These are phyloP conservation scores for Aspergillus terreus DNA, from an alignment of 2,329 filamentous ascomycete species.

Conservation along the genomic window DNA sequence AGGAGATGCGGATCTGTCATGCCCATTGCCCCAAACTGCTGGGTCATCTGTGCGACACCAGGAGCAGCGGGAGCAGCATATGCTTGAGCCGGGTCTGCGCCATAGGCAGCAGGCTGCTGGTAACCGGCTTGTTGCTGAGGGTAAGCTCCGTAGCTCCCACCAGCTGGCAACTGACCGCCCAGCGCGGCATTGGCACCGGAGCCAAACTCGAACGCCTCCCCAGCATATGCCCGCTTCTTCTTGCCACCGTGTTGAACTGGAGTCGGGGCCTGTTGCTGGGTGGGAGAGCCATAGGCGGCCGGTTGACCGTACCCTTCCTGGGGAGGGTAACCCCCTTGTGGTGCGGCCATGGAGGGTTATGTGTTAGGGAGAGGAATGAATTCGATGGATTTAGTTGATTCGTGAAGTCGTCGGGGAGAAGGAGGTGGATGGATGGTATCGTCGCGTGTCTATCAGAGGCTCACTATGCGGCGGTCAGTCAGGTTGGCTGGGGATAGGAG, in stretches of 20 bases:
- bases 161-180: conserved; percentile 47
- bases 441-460: conserved; percentile 16
- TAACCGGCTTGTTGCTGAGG: conserved; percentile 47
- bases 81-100: conserved; percentile 47
- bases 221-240: conserved; percentile 94
- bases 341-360: conserved; percentile 44
- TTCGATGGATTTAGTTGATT: not conserved
- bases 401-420: conserved; percentile 2
- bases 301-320: conserved; percentile 48
- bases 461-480: conserved; percentile 23
- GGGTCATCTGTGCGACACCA: conserved; percentile 69
- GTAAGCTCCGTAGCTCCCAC: conserved; percentile 62
- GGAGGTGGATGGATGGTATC: conserved; percentile 4
- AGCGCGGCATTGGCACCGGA: conserved; percentile 75
- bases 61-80: conserved; percentile 57
- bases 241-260: conserved; percentile 36
- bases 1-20: conserved; percentile 57
- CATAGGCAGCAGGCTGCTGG: conserved; percentile 42
- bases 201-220: conserved; percentile 90
- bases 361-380: not conserved
- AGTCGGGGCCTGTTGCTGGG: conserved; percentile 27
- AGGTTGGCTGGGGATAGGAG: conserved; percentile 6
- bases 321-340: conserved; percentile 50
- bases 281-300: conserved; percentile 37
- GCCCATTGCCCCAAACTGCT: conserved; percentile 78